Conservation (phyloP, 1,284 basidiomycete species). For the Fistulina hepatica region DNA sequence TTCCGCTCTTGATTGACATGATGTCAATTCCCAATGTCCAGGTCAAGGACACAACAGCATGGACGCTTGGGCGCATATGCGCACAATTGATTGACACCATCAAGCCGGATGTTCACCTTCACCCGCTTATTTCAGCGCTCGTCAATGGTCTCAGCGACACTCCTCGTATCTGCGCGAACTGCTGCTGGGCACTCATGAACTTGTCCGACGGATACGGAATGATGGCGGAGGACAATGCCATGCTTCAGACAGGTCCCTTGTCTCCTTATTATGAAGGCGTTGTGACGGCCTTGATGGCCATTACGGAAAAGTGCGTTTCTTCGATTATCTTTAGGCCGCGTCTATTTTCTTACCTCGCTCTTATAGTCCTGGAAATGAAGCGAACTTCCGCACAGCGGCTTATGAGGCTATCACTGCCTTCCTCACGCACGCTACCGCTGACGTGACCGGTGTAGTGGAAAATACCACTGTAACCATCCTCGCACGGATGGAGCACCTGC, state of each 20-base stretch:
- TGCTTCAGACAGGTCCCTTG: constrained; percentile 49
- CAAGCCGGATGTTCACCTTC: constrained; percentile 83
- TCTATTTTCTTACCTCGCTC: constrained; percentile 11
- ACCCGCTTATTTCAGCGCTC: constrained; percentile 75
- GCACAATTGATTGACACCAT: constrained; percentile 84
- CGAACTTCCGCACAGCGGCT: constrained; percentile 89
- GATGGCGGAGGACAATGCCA: constrained; percentile 52
- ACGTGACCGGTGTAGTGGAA: constrained; percentile 76
- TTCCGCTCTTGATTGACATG: constrained; percentile 93
- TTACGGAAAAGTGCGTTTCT: constrained; percentile 69
- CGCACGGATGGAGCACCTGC: constrained; percentile 80
- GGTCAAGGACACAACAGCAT: constrained; percentile 96
- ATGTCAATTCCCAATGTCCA: constrained; percentile 79
- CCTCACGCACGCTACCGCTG: constrained; percentile 71
- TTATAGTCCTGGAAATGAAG: constrained; percentile 72
- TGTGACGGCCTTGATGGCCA: constrained; percentile 68
- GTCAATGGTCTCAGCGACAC: constrained; percentile 76
- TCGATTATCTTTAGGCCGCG: constrained; percentile 1
- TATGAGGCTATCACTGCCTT: constrained; percentile 93
- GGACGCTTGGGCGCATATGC: constrained; percentile 95
- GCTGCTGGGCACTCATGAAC: constrained; percentile 96
- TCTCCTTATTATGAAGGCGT: constrained; percentile 88
- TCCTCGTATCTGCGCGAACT: constrained; percentile 85
- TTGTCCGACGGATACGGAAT: constrained; percentile 74
- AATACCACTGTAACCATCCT: constrained; percentile 78